Evolutionary conservation across 768 basidiomycete species (phyloP), one percentile per base, ranked within the genome.

Genomic region (Lactifluus rugatus): DNA sequence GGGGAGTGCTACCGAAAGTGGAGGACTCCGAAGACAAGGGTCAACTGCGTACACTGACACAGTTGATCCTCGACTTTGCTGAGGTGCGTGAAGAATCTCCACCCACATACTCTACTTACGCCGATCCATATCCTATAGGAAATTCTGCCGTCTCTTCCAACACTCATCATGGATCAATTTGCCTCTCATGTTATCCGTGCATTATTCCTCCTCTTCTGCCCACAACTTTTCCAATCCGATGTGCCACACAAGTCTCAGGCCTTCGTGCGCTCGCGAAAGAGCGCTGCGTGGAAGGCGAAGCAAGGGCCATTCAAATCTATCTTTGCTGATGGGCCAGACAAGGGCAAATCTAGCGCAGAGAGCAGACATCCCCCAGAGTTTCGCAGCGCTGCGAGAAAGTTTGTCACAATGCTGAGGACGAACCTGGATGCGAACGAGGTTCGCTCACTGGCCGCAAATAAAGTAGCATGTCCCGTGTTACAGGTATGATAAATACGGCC

Each of bases 101-200:
- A 41, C 48, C 36, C 52, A 31, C 7, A 48, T 46, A 13, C 37
- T 19, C 45, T 19, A 19, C 44, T 6, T 13, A 25, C 6, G 5
- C 13, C 10, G 1, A 28, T 41, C 6, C 39, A 49, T 44, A 17
- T 37, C 2, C 25, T 21, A 17, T 56, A 93, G 86, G 92, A 94
- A 77, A 66, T 97, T 34, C 65, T 83, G 1, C 82, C 85, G 0
- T 69, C 71, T 3, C 74, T 94, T 34, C 70, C 82, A 0, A 73
- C 76, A 8, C 79, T 94, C 45, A 72, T 95, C 41, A 83, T 85
- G 74, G 84, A 95, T 65, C 84, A 87, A 32, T 95, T 93, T 66
- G 93, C 87, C 36, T 94, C 95, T 0, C 95, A 97, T 64, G 89
- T 93, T 44, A 63, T 95, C 47, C 85, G 94, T 37, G 82, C 86